Conservation (phyloP, 2,329 filamentous ascomycete genomes). For the Neofusicoccum cordaticola region DNA sequence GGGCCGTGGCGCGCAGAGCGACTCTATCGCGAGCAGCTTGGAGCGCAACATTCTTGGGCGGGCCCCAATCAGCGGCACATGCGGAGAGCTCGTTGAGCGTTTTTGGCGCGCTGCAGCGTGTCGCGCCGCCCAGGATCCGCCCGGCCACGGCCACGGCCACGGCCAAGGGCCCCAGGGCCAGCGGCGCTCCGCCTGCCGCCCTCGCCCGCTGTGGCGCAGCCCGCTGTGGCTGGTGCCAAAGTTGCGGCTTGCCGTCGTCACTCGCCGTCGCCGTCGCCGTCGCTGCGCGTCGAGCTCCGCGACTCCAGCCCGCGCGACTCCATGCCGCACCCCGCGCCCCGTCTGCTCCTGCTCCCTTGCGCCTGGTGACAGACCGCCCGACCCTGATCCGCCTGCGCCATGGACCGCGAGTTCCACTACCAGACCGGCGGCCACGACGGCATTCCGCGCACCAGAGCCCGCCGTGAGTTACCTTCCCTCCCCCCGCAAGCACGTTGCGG, state of each 20-base stretch:
- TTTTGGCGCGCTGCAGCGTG: slow-evolving; percentile 11
- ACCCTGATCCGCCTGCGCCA: slow-evolving; percentile 18
- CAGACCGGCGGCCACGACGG: slow-evolving; percentile 19
- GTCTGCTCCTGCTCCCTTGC: not conserved
- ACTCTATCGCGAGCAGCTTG: slow-evolving; percentile 4
- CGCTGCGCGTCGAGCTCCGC: not conserved
- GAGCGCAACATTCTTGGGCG: not conserved
- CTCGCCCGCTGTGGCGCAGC: not conserved
- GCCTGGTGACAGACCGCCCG: not conserved
- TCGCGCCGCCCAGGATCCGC: not conserved
- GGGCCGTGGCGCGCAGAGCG: no score
- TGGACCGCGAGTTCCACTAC: slow-evolving; percentile 37
- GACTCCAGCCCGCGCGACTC: not conserved
- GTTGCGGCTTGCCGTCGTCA: slow-evolving; percentile 7
- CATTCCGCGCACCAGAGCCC: slow-evolving; percentile 17
- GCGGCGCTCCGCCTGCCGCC: not conserved
- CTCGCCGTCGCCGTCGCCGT: not conserved
- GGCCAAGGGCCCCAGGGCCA: no score
- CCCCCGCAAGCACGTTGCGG: no score
- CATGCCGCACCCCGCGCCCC: not conserved
- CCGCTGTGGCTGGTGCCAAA: not conserved
- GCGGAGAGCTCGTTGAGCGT: slow-evolving; percentile 9
- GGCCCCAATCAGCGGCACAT: slow-evolving; percentile 8
- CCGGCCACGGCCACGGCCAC: not conserved
- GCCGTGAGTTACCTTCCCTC: not conserved